phyloP scores from a whole-genome alignment of 495 filamentous ascomycete species.

The Mycothermus thermophilus region DNA sequence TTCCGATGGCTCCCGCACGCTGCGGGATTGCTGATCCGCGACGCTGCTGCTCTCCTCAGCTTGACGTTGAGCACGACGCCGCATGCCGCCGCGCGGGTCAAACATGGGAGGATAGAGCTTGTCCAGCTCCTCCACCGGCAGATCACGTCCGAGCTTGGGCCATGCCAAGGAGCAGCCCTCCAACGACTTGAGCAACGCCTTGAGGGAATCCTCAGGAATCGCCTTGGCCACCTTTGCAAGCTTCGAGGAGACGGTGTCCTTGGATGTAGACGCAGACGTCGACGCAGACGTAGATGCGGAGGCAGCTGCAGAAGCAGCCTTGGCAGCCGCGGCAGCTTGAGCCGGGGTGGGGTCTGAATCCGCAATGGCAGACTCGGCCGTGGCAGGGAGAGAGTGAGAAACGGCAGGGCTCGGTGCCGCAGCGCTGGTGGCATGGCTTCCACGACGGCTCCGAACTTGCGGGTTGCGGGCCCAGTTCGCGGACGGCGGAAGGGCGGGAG shows the following conservation, averaged over 20 bases:
- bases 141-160: slow-evolving; percentile 13
- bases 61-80: slow-evolving; percentile 58
- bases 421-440: slow-evolving; percentile 65
- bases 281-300: too few species aligned
- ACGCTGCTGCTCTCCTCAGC: slow-evolving; percentile 49
- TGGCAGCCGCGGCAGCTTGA: slow-evolving; percentile 1
- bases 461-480: slow-evolving; percentile 86
- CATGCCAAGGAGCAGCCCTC: slow-evolving; percentile 16
- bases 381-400: slow-evolving; percentile 43
- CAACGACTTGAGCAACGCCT: slow-evolving; percentile 22
- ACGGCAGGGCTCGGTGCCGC: slow-evolving; percentile 70
- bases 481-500: slow-evolving; percentile 76
- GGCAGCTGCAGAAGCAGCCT: not conserved
- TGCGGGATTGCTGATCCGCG: slow-evolving; percentile 34
- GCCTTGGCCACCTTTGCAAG: slow-evolving; percentile 8
- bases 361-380: slow-evolving; percentile 25
- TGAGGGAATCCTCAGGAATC: slow-evolving; percentile 11
- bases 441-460: slow-evolving; percentile 53
- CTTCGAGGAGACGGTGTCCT: too few species aligned
- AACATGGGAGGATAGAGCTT: slow-evolving; percentile 57
- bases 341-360: slow-evolving; percentile 11
- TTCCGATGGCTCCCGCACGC: slow-evolving; percentile 28
- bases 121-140: slow-evolving; percentile 16
- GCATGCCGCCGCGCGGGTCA: slow-evolving; percentile 61
- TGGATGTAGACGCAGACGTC: too few species aligned